phyloP scores from a whole-genome alignment of 345 rosid species.

The Zanthoxylum bungeanum region DNA sequence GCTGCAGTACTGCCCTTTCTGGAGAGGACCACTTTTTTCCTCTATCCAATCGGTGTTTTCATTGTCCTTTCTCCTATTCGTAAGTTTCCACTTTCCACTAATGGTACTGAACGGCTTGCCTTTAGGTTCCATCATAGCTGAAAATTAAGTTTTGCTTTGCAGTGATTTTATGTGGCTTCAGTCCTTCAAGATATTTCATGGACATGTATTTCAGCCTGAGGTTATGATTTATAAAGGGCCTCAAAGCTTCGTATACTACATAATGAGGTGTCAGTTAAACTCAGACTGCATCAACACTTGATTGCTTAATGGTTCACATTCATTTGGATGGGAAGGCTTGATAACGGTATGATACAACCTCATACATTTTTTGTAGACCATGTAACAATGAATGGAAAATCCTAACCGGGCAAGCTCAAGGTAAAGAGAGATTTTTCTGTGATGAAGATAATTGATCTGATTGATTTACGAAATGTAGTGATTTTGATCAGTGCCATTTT shows the following conservation, averaged over 20 bases:
- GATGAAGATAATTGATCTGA: conserved; percentile 20
- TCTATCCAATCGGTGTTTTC: conserved; percentile 82
- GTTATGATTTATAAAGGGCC: conserved; percentile 48
- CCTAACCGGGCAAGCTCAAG: conserved; percentile 11
- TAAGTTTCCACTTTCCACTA: conserved; percentile 42
- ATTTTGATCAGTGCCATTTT: conserved; percentile 21
- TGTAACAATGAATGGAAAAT: conserved; percentile 18
- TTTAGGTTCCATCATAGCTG: conserved; percentile 5
- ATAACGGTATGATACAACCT: conserved; percentile 16
- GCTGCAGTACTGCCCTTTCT: conserved; percentile 88
- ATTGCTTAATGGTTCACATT: conserved; percentile 13
- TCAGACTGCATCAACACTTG: conserved; percentile 13
- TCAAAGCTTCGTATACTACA: conserved; percentile 11
- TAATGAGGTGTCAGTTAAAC: conserved; percentile 14
- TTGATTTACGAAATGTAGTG: conserved; percentile 26
- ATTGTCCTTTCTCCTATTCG: conserved; percentile 82
- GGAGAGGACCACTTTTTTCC: conserved; percentile 95
- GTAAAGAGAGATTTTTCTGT: conserved; percentile 20
- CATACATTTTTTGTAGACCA: conserved; percentile 14
- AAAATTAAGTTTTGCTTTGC: conserved; percentile 27
- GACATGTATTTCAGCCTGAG: conserved; percentile 81
- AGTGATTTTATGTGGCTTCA: conserved; percentile 95
- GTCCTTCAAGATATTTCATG: conserved; percentile 96
- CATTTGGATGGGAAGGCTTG: conserved; percentile 13
- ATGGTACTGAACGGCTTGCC: background rate